These are phyloP conservation scores for Striga asiatica DNA, from an alignment of 257 asterid species.

Conservation along the genomic window DNA sequence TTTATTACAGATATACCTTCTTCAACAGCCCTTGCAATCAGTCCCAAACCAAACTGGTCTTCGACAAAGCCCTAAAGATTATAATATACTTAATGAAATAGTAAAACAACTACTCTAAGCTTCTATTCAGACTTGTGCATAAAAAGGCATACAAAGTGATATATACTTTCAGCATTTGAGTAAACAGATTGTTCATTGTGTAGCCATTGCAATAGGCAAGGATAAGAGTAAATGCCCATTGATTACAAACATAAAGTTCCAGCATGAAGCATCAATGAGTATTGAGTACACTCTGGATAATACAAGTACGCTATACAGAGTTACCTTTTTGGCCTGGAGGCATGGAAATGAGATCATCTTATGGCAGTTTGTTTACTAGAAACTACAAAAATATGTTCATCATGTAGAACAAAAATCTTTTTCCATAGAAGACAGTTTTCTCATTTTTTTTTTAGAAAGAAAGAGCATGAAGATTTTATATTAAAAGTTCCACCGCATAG, in stretches of 20 bases:
- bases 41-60: conserved; percentile 98
- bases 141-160: conserved; percentile 4
- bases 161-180: conserved; percentile 13
- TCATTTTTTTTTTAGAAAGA: neutral
- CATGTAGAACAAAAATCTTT: too few relatives aligned
- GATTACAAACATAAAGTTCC: conserved; percentile 1
- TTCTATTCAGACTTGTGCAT: neutral
- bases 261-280: conserved; percentile 6
- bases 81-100: conserved; percentile 2
- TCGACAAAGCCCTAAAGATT: conserved; percentile 83
- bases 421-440: neutral
- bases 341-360: too few relatives aligned
- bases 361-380: too few relatives aligned
- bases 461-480: neutral
- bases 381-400: too few relatives aligned
- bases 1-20: conserved; percentile 97
- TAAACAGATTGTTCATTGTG: neutral
- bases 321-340: too few relatives aligned
- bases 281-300: conserved; percentile 1
- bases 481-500: neutral
- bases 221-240: neutral
- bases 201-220: conserved; percentile 7
- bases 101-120: conserved; percentile 7
- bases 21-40: conserved; percentile 97
- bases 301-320: neutral